Base-by-base conservation (phyloP, 495 filamentous ascomycete genomes). In the Penicillium tannophilum region DNA sequence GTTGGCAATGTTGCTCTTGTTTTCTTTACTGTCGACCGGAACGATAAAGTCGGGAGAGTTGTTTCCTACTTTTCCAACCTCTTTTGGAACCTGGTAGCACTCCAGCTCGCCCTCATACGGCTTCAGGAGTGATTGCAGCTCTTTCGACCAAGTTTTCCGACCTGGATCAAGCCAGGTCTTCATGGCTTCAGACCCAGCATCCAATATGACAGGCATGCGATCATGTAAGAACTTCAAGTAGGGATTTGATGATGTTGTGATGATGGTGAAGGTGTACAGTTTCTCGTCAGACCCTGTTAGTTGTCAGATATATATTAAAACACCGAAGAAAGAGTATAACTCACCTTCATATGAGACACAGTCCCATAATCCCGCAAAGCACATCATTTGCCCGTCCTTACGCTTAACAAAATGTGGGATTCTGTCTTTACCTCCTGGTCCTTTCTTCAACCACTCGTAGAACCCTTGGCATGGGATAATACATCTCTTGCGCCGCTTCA, bases 61-160 rank as follows among this genome's bases (percentile, higher is more conserved):
- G 60, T 96, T 96, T n/a, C 93, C 92, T 2, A 96, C 94, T 75
- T 97, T 97, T 0, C 92, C 92, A 0, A 98, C 94, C 12, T 94
- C 93, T 69, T 90, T 90, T 46, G 82, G 83, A 2, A 98, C 94
- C 14, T 87, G 83, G 69, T 96, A 97, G 28, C 88, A 85, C 43
- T 95, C 93, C 30, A 98, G 72, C 56, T 91, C 90, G 0, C 90
- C 90, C 26, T 81, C 71, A 59, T 86, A 97, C 0, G 94, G 92
- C 63, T 82, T 86, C 26, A 98, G 68, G 10, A 94, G 72, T 3
- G 71, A 76, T 66, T 97, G 92, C 33, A 98, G 75, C 20, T 93
- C 89, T 51, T 80, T 82, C 19, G 82, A 87, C 93, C 93, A 98
- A 47, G 83, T 84, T 8, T 75, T 75, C 35, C 83, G 80, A 1